Base-by-base conservation (phyloP, 2,329 filamentous ascomycete species). In the Neonectria neomacrospora region DNA sequence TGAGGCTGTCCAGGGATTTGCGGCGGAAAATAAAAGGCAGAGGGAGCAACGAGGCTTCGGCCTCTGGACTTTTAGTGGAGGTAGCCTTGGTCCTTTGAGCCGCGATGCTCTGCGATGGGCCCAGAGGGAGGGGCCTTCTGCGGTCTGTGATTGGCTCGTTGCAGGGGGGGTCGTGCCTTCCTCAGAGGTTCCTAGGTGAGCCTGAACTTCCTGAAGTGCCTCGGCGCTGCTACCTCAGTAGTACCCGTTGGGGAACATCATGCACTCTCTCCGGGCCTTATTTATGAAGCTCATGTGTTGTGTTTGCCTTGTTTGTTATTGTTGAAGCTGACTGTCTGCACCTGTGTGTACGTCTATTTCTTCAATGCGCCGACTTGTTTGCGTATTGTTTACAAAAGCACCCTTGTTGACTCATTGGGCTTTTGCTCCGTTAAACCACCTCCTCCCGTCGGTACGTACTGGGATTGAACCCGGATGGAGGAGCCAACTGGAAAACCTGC, bases 21-120 rank as follows among this genome's bases (percentile, higher is more conserved):
- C 56, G 54, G 66, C 28, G 67, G 69, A 73, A 72, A 72, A 73
- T 68, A 70, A 73, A 71, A 70, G 68, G 66, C 65, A 68, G 48
- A 69, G 59, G 63, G 67, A 64, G 67, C 62, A 68, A 68, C 71
- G 68, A 72, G 71, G 71, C 71, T 73, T 72, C 71, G 65, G 45
- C 57, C 61, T 65, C 57, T 54, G 30, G 59, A 47, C 47, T 62
- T 53, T 62, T 53, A 62, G 59, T 47, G 52, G 45, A 41, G 50
- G 59, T 60, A 23, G 26, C 20, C 20, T 26, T 58, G 66, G 69
- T 58, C 66, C 69, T 71, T 69, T 68, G 68, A 70, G 67, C 72
- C 72, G 72, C 70, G 72, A 74, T 73, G 63, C n/a, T 66, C 67
- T 67, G 67, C 63, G 70, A 56, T 66, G 71, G 71, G 61, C 63